Conservation (phyloP, 345 rosid genomes). For the Eucalyptus pauciflora region DNA sequence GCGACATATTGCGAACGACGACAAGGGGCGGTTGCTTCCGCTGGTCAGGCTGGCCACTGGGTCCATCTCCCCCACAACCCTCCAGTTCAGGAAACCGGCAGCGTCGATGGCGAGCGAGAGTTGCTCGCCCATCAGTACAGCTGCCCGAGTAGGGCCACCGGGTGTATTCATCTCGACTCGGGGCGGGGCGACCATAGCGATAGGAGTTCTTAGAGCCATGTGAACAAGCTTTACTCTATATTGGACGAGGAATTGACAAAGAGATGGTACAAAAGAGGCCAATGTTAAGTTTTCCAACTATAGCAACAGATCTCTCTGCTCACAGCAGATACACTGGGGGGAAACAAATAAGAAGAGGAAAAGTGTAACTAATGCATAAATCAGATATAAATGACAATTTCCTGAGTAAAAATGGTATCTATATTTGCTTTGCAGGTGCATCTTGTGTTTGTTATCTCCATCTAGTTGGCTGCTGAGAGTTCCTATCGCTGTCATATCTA, state of each 20-base stretch:
- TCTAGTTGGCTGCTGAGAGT: constrained; percentile 20
- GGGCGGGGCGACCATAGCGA: background rate
- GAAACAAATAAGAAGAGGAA: background rate
- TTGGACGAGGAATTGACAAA: background rate
- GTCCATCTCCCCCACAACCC: background rate
- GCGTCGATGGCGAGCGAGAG: background rate
- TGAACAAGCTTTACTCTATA: background rate
- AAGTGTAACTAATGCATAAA: background rate
- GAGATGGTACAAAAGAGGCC: constrained; percentile 2
- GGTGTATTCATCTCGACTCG: background rate
- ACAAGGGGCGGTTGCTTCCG: background rate
- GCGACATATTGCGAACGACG: fast-evolving
- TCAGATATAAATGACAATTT: background rate
- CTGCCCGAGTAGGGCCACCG: background rate
- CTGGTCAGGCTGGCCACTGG: background rate
- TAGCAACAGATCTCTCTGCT: background rate
- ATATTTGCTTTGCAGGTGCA: constrained; percentile 2
- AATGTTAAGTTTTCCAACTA: constrained; percentile 8
- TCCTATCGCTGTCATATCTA: constrained; percentile 26
- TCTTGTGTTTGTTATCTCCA: constrained; percentile 15
- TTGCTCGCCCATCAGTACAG: background rate
- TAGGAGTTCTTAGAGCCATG: background rate
- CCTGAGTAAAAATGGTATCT: constrained; percentile 13
- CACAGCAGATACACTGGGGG: background rate
- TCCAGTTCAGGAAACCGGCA: background rate